Base-by-base conservation (phyloP, 306 rosid genomes). In the Comarum palustre region DNA sequence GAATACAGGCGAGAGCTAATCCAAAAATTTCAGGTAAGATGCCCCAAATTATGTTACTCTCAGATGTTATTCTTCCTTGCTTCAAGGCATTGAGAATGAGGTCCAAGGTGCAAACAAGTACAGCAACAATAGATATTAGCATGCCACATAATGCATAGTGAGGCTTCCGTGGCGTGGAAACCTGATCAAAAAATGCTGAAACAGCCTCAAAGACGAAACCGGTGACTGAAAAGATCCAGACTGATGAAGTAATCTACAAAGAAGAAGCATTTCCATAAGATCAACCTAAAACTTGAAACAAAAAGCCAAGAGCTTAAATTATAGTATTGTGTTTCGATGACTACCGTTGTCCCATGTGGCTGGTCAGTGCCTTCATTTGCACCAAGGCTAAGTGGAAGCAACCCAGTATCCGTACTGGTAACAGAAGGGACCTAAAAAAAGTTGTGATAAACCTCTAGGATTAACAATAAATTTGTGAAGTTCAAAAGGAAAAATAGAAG, bases 231-330 rank as follows among this genome's bases (percentile, higher is more conserved):
- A 69, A 34, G 32, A 36, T n/a, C 73, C 43, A 68, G 11, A 11
- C 11, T 0, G 3, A 2, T 32, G 41, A 54, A 31, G 58, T 51
- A 51, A 51, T 51, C 25, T 50, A 54, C 14, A 20, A 54, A 14
- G 38, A n/a, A 2, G 8, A 6, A 32, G 29, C 8, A 29, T 20
- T 80, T 57, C 86, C 90, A 2, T 6, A 13, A 69, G 62, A 11
- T 32, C 6, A 17, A 17, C 8, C 2, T 25, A 25, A 67, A 15
- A 31, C n/a, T 9, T 51, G 7, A 32, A 29, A 60, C 3, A 47
- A 17, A 32, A 29, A 47, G n/a, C n/a, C 29, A 69, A 12, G 27
- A 32, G 60, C 22, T 50, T 69, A 5, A 31, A 32, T n/a, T n/a
- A n/a, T n/a, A n/a, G n/a, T n/a, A n/a, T n/a, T n/a, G n/a, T n/a